Evolutionary conservation across 371 early-diverging fungal genomes (phyloP).

Genomic region (Batkoa obscura): DNA sequence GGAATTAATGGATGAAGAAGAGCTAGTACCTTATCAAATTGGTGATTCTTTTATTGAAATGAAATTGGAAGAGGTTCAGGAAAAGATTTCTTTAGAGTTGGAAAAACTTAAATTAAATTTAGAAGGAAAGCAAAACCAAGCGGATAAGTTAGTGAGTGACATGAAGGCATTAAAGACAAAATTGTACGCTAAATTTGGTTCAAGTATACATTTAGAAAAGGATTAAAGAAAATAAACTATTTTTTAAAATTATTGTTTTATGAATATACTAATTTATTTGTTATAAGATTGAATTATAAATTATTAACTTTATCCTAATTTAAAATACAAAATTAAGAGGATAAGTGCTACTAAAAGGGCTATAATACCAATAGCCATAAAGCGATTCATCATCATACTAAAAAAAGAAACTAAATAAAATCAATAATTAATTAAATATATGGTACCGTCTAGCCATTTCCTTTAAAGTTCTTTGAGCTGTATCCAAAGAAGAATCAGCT

Average conservation of each 20-base stretch:
- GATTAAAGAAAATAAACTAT: slow-evolving; percentile 16
- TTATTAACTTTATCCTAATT: background rate
- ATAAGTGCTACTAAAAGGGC: slow-evolving; percentile 61
- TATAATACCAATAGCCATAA: slow-evolving; percentile 74
- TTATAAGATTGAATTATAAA: too few relatives aligned
- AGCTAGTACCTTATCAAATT: slow-evolving; percentile 38
- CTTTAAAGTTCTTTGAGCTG: slow-evolving; percentile 67
- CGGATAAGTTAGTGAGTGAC: slow-evolving; percentile 39
- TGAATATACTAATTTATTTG: too few relatives aligned
- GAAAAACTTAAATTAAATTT: slow-evolving; percentile 33
- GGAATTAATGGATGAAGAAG: slow-evolving; percentile 85
- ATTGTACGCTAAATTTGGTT: slow-evolving; percentile 85
- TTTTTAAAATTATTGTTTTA: too few relatives aligned
- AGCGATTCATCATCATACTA: slow-evolving; percentile 76
- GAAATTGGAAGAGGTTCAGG: slow-evolving; percentile 49
- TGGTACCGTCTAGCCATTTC: slow-evolving; percentile 80
- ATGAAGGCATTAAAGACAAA: slow-evolving; percentile 70
- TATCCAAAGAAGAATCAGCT: slow-evolving; percentile 77
- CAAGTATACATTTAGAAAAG: slow-evolving; percentile 81
- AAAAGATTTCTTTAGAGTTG: slow-evolving; percentile 40
- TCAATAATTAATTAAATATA: background rate
- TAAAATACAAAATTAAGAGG: slow-evolving; percentile 47
- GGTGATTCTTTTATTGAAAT: slow-evolving; percentile 77
- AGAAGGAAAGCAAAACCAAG: slow-evolving; percentile 37
- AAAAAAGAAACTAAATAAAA: background rate